These are phyloP conservation scores for Noccaea bulbosa DNA, from an alignment of 345 rosid species.

Conservation along the genomic window DNA sequence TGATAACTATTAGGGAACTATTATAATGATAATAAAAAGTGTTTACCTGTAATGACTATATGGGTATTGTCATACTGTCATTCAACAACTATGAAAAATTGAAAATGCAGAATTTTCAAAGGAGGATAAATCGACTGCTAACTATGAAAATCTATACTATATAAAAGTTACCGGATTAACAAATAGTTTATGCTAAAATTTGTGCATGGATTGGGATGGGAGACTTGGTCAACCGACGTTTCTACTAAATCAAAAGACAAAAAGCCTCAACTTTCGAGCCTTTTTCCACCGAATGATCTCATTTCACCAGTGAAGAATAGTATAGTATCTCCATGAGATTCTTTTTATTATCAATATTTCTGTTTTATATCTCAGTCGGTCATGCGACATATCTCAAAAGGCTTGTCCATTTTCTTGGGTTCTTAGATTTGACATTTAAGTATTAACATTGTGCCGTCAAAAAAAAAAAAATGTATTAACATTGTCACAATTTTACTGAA, in stretches of 20 bases:
- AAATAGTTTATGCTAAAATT: background rate
- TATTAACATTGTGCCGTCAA: no score
- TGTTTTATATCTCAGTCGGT: background rate
- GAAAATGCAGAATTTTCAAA: background rate
- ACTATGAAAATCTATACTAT: background rate
- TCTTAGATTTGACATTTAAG: background rate
- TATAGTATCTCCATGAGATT: background rate
- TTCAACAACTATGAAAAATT: background rate
- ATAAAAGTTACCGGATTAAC: background rate
- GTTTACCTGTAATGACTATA: background rate
- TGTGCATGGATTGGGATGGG: slow-evolving; percentile 30
- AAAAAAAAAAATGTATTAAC: no score
- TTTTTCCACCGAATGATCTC: slow-evolving; percentile 10
- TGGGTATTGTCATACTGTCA: background rate
- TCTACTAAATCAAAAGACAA: slow-evolving; percentile 37
- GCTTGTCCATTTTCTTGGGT: no score
- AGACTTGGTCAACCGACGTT: slow-evolving; percentile 32
- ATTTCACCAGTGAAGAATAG: slow-evolving; percentile 27
- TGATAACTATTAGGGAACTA: no score
- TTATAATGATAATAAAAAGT: background rate
- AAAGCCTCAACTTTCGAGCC: slow-evolving; percentile 13
- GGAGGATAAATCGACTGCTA: background rate
- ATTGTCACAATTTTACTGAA: slow-evolving; percentile 11
- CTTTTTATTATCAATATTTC: background rate
- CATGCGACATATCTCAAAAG: no score